These are phyloP conservation scores for Leishmania martiniquensis DNA, from an alignment of 208 protist genomes.

Conservation along the genomic window DNA sequence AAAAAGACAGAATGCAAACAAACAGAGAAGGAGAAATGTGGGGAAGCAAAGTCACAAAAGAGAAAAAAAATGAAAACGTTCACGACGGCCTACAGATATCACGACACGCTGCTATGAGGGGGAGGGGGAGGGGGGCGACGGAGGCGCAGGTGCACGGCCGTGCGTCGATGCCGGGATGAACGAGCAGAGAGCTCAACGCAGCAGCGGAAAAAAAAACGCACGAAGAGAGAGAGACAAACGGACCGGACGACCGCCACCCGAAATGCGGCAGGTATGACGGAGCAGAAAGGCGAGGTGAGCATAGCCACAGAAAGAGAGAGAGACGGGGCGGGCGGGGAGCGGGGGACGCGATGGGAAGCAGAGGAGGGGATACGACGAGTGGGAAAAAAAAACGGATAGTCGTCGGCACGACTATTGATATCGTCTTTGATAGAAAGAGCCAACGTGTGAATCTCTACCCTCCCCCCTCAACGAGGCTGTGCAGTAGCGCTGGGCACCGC, in stretches of 20 bases:
- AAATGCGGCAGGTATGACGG: neutral
- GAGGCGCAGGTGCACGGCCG: too few species aligned
- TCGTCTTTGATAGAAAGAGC: neutral
- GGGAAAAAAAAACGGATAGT: too few species aligned
- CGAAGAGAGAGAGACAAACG: neutral
- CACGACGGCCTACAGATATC: neutral
- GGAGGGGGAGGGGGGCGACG: too few species aligned
- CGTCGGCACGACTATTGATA: too few species aligned
- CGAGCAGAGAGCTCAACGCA: too few species aligned
- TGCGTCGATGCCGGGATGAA: too few species aligned
- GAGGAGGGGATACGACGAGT: neutral
- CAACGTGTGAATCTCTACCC: neutral
- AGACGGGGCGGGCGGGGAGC: neutral
- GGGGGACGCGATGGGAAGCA: neutral
- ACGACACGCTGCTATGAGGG: neutral
- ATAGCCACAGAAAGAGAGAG: neutral
- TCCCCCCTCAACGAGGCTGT: neutral
- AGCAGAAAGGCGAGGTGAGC: neutral
- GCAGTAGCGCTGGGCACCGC: neutral
- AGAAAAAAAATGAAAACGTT: too few species aligned
- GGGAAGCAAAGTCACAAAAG: too few species aligned
- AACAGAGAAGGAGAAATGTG: neutral
- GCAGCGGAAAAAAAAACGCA: too few species aligned
- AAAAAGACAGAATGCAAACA: neutral
- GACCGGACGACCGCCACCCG: neutral